phyloP scores from a whole-genome alignment of 2,329 filamentous ascomycete species.

The Clarireedia hainanense region DNA sequence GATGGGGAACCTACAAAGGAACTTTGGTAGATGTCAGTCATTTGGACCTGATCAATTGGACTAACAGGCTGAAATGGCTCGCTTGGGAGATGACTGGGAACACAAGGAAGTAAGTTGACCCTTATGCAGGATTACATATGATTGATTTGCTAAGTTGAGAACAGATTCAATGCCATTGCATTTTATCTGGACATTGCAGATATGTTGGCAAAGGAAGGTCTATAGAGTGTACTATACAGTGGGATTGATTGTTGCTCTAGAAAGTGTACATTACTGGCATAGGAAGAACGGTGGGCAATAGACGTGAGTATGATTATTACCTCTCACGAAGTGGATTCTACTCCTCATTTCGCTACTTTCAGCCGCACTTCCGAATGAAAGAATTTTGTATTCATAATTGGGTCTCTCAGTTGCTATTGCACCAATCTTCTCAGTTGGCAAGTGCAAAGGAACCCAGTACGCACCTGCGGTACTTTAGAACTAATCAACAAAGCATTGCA shows the following conservation, averaged over 20 bases:
- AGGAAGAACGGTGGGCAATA: background rate
- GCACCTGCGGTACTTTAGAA: too few relatives aligned
- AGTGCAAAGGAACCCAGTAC: too few relatives aligned
- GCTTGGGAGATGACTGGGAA: slow-evolving; percentile 45
- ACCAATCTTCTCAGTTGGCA: too few relatives aligned
- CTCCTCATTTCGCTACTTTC: too few relatives aligned
- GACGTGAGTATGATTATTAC: too few relatives aligned
- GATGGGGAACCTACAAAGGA: slow-evolving; percentile 57
- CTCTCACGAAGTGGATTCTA: too few relatives aligned
- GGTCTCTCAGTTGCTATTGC: too few relatives aligned
- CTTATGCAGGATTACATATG: background rate
- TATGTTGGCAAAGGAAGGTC: slow-evolving; percentile 63
- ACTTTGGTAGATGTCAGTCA: slow-evolving; percentile 55
- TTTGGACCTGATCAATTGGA: slow-evolving; percentile 62
- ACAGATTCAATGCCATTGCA: slow-evolving; percentile 59
- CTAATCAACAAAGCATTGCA: too few relatives aligned
- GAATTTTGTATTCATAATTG: too few relatives aligned
- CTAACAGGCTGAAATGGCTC: slow-evolving; percentile 49
- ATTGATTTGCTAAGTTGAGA: slow-evolving; percentile 8
- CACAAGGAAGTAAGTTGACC: slow-evolving; percentile 39
- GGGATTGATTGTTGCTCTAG: background rate
- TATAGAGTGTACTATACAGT: slow-evolving; percentile 13
- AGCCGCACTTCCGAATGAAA: too few relatives aligned
- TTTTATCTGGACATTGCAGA: slow-evolving; percentile 60
- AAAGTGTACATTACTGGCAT: background rate